phyloP scores from a whole-genome alignment of 768 basidiomycete species.

The Pleurotus tuoliensis region DNA sequence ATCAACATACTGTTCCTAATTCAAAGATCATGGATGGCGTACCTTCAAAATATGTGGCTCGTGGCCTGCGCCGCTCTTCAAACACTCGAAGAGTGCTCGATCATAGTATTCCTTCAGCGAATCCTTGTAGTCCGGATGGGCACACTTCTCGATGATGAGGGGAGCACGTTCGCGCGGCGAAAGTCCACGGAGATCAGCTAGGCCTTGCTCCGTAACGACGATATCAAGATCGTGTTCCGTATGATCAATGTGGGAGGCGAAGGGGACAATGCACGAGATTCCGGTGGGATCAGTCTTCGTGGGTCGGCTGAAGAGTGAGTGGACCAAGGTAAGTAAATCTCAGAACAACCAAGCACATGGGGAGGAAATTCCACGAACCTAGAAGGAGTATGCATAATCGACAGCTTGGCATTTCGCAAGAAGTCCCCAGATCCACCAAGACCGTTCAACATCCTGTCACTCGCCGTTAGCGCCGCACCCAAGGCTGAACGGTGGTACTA shows the following conservation, averaged over 20 bases:
- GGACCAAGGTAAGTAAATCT: background rate
- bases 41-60: constrained; percentile 47
- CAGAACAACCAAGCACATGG: no score
- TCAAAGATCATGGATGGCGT: constrained; percentile 11
- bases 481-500: background rate
- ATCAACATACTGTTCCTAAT: background rate
- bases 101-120: constrained; percentile 43
- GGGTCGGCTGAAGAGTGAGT: constrained; percentile 31
- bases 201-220: constrained; percentile 45
- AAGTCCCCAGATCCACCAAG: constrained; percentile 47
- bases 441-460: constrained; percentile 41
- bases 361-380: constrained; percentile 18
- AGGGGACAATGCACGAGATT: constrained; percentile 47
- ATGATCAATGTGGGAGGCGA: constrained; percentile 44
- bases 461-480: background rate
- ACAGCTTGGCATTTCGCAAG: constrained; percentile 44
- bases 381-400: constrained; percentile 48
- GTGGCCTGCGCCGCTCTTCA: constrained; percentile 39
- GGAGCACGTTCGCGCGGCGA: constrained; percentile 44
- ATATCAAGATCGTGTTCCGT: constrained; percentile 48
- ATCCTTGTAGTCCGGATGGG: constrained; percentile 43
- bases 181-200: constrained; percentile 43
- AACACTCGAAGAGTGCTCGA: constrained; percentile 36
- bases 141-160: constrained; percentile 43
- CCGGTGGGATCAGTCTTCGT: constrained; percentile 45